Base-by-base conservation (phyloP, 305 asterid species). In the Euphrasia arctica region DNA sequence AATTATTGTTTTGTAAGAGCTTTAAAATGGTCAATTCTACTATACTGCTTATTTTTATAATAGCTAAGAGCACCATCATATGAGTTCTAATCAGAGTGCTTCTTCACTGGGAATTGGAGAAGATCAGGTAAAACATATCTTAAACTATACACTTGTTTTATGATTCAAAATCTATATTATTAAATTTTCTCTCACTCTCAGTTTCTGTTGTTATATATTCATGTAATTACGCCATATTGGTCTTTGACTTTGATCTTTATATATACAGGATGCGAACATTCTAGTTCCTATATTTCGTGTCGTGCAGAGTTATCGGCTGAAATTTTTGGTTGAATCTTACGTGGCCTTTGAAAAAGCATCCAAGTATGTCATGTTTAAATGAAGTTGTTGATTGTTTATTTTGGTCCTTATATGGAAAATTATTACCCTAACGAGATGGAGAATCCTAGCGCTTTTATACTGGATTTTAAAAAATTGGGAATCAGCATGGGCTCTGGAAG, bases 391-490 rank as follows among this genome's bases (percentile, higher is more conserved):
- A 42, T 43, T 52, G 42, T 50, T 22, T 4, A 69, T 51, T 66
- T 60, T 72, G 58, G 65, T 68, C 78, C 73, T 83, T 80, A 83
- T 64, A 67, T 72, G 73, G 72, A 79, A 72, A 70, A 62, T 65
- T 83, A 14, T 83, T 89, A 58, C 68, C 78, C 75, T 83, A 83
- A 86, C 72, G 67, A 68, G 67, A 68, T 75, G 74, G 74, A 80
- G 72, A 73, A 62, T 65, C 84, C 31, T 81, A 92, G 98, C 87
- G 89, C 96, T 76, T 89, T 92, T 64, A 75, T 88, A 72, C 98
- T 87, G 92, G 97, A 92, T 75, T 90, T 90, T 69, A 93, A 96
- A 51, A 92, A 87, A n/a, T 73, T 92, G 97, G 96, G 97, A 92
- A 72, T 85, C 97, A 4, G 87, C 95, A 9, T 92, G 97, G 98